Evolutionary conservation across 306 rosid species (phyloP).

Genomic region (Malus asiatica): DNA sequence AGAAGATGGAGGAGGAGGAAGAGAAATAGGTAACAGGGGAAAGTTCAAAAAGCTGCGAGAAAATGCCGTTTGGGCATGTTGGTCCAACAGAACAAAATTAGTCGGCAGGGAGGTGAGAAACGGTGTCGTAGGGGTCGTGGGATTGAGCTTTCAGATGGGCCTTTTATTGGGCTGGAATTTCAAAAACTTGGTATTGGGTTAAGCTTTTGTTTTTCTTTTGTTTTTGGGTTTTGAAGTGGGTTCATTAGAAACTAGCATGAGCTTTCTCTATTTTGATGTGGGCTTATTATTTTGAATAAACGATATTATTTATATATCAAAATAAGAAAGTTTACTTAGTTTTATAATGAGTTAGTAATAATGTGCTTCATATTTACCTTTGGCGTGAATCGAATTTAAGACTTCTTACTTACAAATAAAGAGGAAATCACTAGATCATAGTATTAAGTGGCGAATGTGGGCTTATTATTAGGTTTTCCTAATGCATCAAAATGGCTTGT

Average conservation of each 20-base stretch:
- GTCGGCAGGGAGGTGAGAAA: neutral
- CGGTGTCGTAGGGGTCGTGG: neutral
- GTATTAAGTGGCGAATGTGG: neutral
- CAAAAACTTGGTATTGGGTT: neutral
- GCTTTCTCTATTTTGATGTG: neutral
- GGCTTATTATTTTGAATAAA: too few species aligned
- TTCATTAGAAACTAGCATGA: too few species aligned
- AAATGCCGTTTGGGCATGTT: neutral
- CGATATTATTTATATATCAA: too few species aligned
- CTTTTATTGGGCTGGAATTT: neutral
- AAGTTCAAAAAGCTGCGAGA: constrained; percentile 17
- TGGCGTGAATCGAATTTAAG: too few species aligned
- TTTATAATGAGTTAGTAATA: too few species aligned
- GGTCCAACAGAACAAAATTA: neutral
- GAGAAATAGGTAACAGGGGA: neutral
- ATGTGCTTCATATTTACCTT: too few species aligned
- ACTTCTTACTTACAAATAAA: too few species aligned
- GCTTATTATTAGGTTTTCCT: too few species aligned
- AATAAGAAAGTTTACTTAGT: rapidly evolving
- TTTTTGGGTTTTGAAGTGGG: neutral
- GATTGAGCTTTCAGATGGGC: neutral
- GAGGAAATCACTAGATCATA: too few species aligned
- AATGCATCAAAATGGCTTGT: too few species aligned
- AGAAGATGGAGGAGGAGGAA: neutral
- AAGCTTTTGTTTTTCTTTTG: neutral